Conservation (phyloP, 768 basidiomycete species). For the Saitozyma sp. region DNA sequence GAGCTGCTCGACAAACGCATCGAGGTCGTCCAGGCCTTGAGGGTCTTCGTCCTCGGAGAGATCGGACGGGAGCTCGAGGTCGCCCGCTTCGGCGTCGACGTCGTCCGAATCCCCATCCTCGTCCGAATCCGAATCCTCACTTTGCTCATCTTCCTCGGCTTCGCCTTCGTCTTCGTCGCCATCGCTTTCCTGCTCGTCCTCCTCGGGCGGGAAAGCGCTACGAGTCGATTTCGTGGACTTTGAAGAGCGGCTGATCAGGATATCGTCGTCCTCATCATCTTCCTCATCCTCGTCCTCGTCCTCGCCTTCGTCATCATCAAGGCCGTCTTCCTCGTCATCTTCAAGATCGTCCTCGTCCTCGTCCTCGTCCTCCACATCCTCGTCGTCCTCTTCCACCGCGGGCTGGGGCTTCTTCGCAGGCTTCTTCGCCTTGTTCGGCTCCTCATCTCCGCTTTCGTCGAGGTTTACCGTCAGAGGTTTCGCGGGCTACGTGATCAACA, state of each 20-base stretch:
- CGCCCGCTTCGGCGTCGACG: constrained; percentile 57
- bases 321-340: constrained; percentile 28
- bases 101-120: constrained; percentile 54
- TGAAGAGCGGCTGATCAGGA: too few species aligned
- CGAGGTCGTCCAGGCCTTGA: constrained; percentile 64
- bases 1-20: constrained; percentile 69
- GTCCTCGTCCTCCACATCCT: constrained; percentile 22
- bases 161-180: constrained; percentile 6
- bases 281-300: constrained; percentile 26
- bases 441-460: constrained; percentile 59
- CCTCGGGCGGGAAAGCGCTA: too few species aligned
- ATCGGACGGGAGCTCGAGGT: constrained; percentile 40
- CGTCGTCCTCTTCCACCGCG: constrained; percentile 13
- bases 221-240: too few species aligned
- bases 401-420: constrained; percentile 53
- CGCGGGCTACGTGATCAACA: constrained; percentile 27
- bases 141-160: constrained; percentile 24
- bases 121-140: too few species aligned
- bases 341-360: constrained; percentile 29
- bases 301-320: constrained; percentile 21
- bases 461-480: constrained; percentile 50
- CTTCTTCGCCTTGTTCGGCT: constrained; percentile 40
- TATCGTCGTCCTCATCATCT: constrained; percentile 11
- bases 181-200: too few species aligned
- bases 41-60: constrained; percentile 44